Evolutionary conservation across 2,329 filamentous ascomycete species (phyloP).

Genomic region (Neurospora sp.): DNA sequence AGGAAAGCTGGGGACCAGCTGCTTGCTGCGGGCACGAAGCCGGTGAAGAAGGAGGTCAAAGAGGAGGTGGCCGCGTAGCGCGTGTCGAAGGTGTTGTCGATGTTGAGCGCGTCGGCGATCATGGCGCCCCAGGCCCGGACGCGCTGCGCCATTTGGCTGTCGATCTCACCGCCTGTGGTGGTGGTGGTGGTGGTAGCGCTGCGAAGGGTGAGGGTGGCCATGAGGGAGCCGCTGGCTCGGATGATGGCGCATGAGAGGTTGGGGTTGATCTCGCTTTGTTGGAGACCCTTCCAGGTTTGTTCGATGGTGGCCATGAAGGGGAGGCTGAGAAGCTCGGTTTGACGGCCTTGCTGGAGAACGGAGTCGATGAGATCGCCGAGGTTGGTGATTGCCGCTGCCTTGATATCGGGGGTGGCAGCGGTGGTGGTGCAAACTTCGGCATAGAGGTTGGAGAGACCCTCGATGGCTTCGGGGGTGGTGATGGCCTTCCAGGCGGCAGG

Average conservation of each 20-base stretch:
- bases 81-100: conserved; percentile 45
- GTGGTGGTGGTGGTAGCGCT: background rate
- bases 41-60: conserved; percentile 39
- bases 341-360: conserved; percentile 21
- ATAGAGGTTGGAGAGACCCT: conserved; percentile 31
- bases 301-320: conserved; percentile 17
- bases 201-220: conserved; percentile 22
- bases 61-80: conserved; percentile 50
- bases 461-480: background rate
- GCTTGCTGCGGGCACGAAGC: conserved; percentile 13
- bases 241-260: conserved; percentile 38
- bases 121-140: conserved; percentile 14
- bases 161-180: background rate
- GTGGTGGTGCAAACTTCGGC: conserved; percentile 29
- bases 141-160: conserved; percentile 2
- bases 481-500: conserved; percentile 20
- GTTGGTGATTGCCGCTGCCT: conserved; percentile 35
- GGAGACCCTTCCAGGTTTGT: conserved; percentile 28
- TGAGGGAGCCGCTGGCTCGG: conserved; percentile 35
- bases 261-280: conserved; percentile 29
- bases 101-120: conserved; percentile 13
- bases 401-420: conserved; percentile 30
- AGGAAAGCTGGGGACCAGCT: conserved; percentile 30
- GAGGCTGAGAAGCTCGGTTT: conserved; percentile 23
- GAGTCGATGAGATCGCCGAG: conserved; percentile 36